Evolutionary conservation across 75 land plant genomes (phyloP).

Genomic region (Pinus taeda): DNA sequence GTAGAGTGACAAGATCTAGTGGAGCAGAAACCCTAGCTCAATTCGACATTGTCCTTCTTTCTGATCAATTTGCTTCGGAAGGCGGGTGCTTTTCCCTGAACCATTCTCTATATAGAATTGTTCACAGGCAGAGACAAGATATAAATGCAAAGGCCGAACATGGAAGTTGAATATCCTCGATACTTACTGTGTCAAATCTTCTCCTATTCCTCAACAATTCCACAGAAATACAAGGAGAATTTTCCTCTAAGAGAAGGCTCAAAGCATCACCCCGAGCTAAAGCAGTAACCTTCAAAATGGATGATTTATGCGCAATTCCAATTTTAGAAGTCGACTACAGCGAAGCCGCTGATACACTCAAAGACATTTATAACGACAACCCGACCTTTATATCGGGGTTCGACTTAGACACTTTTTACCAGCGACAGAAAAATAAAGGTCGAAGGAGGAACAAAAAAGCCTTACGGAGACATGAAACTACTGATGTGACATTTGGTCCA

Average conservation of each 20-base stretch:
- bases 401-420: slow-evolving; percentile 11
- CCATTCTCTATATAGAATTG: neutral
- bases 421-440: neutral
- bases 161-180: neutral
- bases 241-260: slow-evolving; percentile 8
- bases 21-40: slow-evolving; percentile 5
- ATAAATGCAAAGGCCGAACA: neutral
- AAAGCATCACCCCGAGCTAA: slow-evolving; percentile 30
- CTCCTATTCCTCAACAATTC: neutral
- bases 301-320: slow-evolving; percentile 1
- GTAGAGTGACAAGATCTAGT: slow-evolving; percentile 2
- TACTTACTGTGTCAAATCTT: neutral
- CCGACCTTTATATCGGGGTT: slow-evolving; percentile 23
- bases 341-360: slow-evolving; percentile 70
- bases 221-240: neutral
- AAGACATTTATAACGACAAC: slow-evolving; percentile 57
- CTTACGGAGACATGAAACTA: neutral
- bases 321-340: slow-evolving; percentile 32
- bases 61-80: neutral
- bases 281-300: slow-evolving; percentile 27
- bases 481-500: neutral
- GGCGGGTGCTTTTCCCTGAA: neutral
- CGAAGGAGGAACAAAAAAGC: slow-evolving; percentile 15
- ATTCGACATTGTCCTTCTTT: slow-evolving; percentile 1
- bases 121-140: neutral